Evolutionary conservation across 768 basidiomycete species (phyloP).

Genomic region (Collybia nuda): DNA sequence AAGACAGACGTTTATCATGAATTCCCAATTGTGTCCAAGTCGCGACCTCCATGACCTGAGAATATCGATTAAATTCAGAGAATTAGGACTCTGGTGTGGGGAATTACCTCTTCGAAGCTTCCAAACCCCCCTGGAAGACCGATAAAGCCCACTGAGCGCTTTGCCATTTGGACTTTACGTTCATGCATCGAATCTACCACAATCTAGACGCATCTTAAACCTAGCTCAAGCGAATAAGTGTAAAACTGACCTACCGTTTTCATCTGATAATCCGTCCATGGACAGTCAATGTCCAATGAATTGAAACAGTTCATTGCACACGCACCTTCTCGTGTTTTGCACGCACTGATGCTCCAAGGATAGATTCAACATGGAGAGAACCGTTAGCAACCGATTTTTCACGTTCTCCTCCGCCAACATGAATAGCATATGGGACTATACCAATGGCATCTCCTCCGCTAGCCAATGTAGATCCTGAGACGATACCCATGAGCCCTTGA

Average conservation of each 20-base stretch:
- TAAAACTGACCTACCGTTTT: background rate
- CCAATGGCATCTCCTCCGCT: constrained; percentile 75
- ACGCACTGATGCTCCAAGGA: background rate
- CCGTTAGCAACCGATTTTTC: constrained; percentile 39
- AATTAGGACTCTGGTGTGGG: constrained; percentile 2
- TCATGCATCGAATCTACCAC: constrained; percentile 85
- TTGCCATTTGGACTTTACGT: constrained; percentile 90
- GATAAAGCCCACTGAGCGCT: constrained; percentile 75
- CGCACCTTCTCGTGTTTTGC: background rate
- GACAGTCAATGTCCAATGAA: too few species aligned
- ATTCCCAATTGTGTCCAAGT: constrained; percentile 95
- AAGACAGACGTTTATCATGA: constrained; percentile 69
- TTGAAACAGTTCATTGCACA: background rate
- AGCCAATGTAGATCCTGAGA: constrained; percentile 64
- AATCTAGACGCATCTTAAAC: constrained; percentile 36
- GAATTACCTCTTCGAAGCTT: constrained; percentile 85
- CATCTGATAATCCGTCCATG: background rate
- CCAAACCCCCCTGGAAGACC: constrained; percentile 93
- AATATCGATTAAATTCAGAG: background rate
- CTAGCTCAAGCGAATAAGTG: too few species aligned
- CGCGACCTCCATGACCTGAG: constrained; percentile 81
- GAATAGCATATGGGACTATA: constrained; percentile 77
- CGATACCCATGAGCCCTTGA: constrained; percentile 83
- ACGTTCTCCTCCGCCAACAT: constrained; percentile 60
- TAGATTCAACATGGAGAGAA: constrained; percentile 8